Base-by-base conservation (phyloP, 306 rosid species). In the Prunus fruticosa region DNA sequence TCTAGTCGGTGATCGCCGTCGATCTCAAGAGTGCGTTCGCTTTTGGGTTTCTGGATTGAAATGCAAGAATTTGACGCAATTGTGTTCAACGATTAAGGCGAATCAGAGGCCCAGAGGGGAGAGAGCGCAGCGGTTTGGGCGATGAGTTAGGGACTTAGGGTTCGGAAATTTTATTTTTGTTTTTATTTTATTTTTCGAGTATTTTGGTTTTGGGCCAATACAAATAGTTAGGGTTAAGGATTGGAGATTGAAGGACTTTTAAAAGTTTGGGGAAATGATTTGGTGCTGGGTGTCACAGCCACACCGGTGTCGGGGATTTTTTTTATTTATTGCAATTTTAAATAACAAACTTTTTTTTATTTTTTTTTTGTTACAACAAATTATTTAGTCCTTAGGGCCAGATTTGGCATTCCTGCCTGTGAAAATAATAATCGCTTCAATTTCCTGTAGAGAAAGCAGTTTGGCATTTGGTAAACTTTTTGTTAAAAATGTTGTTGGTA, bases 101-200 rank as follows among this genome's bases (percentile, higher is more conserved):
- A 60, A 73, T 45, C 57, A 60, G 69, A 64, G 49, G 27, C 49
- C 69, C 69, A 4, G 53, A 22, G 23, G 20, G 20, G 54, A 45
- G 60, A 60, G 77, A 12, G 77, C 77, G 28, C 46, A 25, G 77
- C 69, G 58, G 69, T 73, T 73, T 73, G 69, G 77, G 57, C 14
- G 76, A 73, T 61, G 69, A 46, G 77, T 73, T 50, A 3, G 57
- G 72, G 57, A 49, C 57, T 67, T 73, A 61, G 77, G 77, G 77
- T 61, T 73, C 57, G 30, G 69, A 43, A 2, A 58, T 68, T 73
- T 73, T 47, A 2, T 4, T 73, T 41, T 58, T 30, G 1, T 64
- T 72, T 57, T 69, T 19, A 32, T 1, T 57, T 16, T 49, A 14
- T 14, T 20, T 25, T 58, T 45, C n/a, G 15, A 11, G 50, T 22